phyloP scores from a whole-genome alignment of 176 grass and related monocot species.

The Elaeis guineensis region DNA sequence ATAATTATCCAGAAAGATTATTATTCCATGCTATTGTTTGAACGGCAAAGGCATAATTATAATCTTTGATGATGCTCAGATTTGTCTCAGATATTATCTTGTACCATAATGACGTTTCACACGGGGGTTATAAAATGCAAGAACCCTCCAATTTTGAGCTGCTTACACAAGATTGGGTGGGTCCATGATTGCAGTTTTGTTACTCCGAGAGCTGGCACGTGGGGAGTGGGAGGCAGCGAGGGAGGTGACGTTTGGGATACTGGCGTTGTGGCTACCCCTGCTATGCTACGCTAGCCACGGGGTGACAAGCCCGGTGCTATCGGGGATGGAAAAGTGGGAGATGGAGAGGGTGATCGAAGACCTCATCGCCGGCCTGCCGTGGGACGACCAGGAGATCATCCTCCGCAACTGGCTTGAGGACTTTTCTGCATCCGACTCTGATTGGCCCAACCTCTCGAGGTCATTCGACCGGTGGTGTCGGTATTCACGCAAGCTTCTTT shows the following conservation, averaged over 20 bases:
- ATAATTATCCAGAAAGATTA: too few relatives aligned
- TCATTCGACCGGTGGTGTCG: constrained; percentile 31
- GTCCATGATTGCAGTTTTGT: constrained; percentile 17
- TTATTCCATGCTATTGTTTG: too few relatives aligned
- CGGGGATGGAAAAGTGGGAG: constrained; percentile 19
- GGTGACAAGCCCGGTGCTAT: constrained; percentile 26
- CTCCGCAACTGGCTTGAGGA: constrained; percentile 33
- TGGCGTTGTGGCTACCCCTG: background rate
- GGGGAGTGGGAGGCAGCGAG: constrained; percentile 24
- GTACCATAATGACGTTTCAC: background rate
- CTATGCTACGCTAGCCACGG: constrained; percentile 34
- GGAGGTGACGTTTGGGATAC: constrained; percentile 26
- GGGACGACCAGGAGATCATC: constrained; percentile 34
- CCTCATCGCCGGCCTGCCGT: constrained; percentile 23
- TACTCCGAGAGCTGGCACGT: constrained; percentile 23
- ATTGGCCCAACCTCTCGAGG: constrained; percentile 30
- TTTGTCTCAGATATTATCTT: too few relatives aligned
- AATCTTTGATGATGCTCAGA: too few relatives aligned
- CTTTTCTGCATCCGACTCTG: constrained; percentile 30
- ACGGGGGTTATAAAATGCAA: background rate
- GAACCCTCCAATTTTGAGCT: too few relatives aligned
- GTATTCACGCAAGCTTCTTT: constrained; percentile 18
- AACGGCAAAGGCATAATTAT: too few relatives aligned
- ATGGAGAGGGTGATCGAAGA: constrained; percentile 26
- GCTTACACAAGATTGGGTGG: too few relatives aligned